Evolutionary conservation across 1,139 yeast species (phyloP).

Genomic region (Spathaspora jeffriesii): DNA sequence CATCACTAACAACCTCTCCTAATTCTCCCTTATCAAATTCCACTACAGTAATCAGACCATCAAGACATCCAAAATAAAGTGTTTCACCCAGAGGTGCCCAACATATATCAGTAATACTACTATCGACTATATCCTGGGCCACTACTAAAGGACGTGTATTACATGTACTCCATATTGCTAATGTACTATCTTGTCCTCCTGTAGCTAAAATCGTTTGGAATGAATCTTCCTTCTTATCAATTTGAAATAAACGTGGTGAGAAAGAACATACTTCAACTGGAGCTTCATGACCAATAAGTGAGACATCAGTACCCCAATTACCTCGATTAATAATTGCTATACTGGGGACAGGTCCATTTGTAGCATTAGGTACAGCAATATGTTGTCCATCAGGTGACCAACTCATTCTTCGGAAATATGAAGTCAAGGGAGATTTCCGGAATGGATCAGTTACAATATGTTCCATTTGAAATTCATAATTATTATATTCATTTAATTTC

Average conservation of each 20-base stretch:
- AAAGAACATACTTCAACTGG: constrained; percentile 95
- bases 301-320: constrained; percentile 86
- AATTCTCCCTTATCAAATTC: constrained; percentile 70
- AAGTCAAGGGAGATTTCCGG: constrained; percentile 84
- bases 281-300: constrained; percentile 93
- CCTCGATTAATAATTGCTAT: constrained; percentile 90
- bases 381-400: constrained; percentile 99
- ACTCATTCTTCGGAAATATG: constrained; percentile 87
- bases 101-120: constrained; percentile 70
- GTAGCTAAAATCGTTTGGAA: constrained; percentile 66
- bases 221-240: constrained; percentile 19
- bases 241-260: constrained; percentile 68
- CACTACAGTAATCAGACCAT: constrained; percentile 79
- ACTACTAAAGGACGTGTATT: constrained; percentile 63
- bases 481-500: constrained; percentile 57
- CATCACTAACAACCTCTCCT: constrained; percentile 73
- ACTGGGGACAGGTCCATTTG: constrained; percentile 93
- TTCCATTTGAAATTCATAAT: constrained; percentile 83
- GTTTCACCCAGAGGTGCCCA: constrained; percentile 81
- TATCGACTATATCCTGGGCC: constrained; percentile 60
- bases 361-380: constrained; percentile 95
- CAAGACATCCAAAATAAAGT: constrained; percentile 76
- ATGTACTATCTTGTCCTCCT: constrained; percentile 75
- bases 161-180: constrained; percentile 72
- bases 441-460: constrained; percentile 84